Percentiles rank a stretch among this genome's conserved stretches.
Conservation (phyloP, 768 basidiomycete species). For the Postia placenta region DNA sequence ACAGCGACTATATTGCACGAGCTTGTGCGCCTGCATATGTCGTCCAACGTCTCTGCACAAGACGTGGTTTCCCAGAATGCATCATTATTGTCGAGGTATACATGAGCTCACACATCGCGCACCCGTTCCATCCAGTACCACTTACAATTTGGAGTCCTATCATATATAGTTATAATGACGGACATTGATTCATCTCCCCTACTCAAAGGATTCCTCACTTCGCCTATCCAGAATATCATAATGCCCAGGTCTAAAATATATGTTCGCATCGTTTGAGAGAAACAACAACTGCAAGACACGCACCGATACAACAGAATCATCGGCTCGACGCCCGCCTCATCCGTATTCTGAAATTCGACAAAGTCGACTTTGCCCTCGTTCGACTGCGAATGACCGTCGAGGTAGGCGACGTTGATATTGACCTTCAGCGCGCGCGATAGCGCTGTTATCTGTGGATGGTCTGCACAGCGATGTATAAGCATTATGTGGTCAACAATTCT, state of each 20-base stretch:
- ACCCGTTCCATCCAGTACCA: too few relatives aligned
- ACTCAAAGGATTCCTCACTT: slow-evolving; percentile 18
- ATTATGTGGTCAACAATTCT: not conserved
- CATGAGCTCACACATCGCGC: too few relatives aligned
- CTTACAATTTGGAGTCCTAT: too few relatives aligned
- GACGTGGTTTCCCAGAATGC: too few relatives aligned
- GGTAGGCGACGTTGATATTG: slow-evolving; percentile 71
- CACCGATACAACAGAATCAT: slow-evolving; percentile 74
- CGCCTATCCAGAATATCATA: slow-evolving; percentile 63
- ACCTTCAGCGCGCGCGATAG: slow-evolving; percentile 61
- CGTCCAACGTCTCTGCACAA: too few relatives aligned
- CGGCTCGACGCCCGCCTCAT: slow-evolving; percentile 29
- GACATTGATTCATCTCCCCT: not conserved
- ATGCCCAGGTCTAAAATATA: slow-evolving; percentile 68
- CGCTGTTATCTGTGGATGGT: slow-evolving; percentile 80
- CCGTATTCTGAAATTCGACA: slow-evolving; percentile 52
- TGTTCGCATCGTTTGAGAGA: slow-evolving; percentile 1
- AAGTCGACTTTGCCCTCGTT: slow-evolving; percentile 55
- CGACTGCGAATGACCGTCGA: slow-evolving; percentile 51
- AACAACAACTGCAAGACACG: slow-evolving; percentile 14
- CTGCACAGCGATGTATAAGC: slow-evolving; percentile 21
- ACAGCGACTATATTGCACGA: too few relatives aligned
- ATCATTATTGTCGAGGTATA: too few relatives aligned
- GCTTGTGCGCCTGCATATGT: too few relatives aligned
- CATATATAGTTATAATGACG: too few relatives aligned